phyloP scores from a whole-genome alignment of 176 grass and related monocot species.

The Luzula sylvatica region DNA sequence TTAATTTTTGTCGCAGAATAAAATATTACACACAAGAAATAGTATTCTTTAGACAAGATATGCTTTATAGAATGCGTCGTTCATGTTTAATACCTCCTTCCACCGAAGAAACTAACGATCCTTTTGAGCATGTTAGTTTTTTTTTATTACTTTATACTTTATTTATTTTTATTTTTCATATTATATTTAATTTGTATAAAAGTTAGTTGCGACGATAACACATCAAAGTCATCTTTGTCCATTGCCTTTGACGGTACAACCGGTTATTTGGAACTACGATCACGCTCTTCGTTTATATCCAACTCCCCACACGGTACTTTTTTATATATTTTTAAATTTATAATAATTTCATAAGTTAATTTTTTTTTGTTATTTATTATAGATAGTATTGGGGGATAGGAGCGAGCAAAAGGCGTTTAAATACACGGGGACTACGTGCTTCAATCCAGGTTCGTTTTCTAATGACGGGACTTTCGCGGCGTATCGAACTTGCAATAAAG shows the following conservation, averaged over 20 bases:
- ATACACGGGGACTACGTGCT: conserved; percentile 92
- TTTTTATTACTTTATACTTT: too few species aligned
- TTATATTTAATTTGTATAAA: conserved; percentile 23
- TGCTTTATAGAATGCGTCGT: too few species aligned
- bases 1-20: too few species aligned
- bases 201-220: conserved; percentile 92
- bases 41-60: too few species aligned
- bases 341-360: conserved; percentile 19
- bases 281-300: conserved; percentile 90
- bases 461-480: conserved; percentile 77
- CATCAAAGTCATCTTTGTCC: conserved; percentile 99
- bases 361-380: conserved; percentile 12
- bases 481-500: conserved; percentile 81
- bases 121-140: too few species aligned
- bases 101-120: too few species aligned
- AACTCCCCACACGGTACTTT: conserved; percentile 71
- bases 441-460: conserved; percentile 91
- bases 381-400: conserved; percentile 92
- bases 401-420: conserved; percentile 97
- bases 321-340: conserved; percentile 12
- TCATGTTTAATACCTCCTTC: too few species aligned
- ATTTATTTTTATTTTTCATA: too few species aligned
- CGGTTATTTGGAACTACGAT: conserved; percentile 98
- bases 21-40: too few species aligned
- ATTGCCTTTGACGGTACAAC: conserved; percentile 83